phyloP scores from a whole-genome alignment of 2,329 filamentous ascomycete species.

The Elsinoe necatrix region DNA sequence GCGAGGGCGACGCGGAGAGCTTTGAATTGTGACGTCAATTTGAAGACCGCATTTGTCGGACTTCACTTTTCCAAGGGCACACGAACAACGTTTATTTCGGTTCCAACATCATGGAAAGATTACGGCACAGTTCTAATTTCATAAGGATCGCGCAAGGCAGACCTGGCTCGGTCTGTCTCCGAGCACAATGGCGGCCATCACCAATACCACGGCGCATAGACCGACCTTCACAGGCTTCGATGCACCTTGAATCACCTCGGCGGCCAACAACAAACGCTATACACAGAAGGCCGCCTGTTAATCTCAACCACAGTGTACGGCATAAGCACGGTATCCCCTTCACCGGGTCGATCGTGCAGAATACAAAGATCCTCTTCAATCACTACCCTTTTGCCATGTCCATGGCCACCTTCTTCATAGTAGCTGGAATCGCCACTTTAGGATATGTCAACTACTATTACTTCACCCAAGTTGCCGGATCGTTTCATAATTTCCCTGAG shows the following conservation, averaged over 20 bases:
- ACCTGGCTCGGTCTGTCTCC: background rate
- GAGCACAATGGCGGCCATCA: background rate
- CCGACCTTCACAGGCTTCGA: background rate
- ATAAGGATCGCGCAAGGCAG: background rate
- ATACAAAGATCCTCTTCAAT: constrained; percentile 29
- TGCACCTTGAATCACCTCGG: background rate
- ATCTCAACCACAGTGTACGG: background rate
- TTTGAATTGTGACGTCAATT: constrained; percentile 6
- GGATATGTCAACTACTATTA: constrained; percentile 42
- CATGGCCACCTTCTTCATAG: constrained; percentile 27
- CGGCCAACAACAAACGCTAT: background rate
- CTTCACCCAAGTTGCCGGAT: constrained; percentile 37
- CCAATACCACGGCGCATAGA: background rate
- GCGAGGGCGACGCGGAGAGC: background rate
- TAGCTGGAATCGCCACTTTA: constrained; percentile 32
- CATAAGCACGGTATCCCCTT: constrained; percentile 12
- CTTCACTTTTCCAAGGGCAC: background rate
- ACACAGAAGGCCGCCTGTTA: background rate
- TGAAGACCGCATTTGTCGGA: background rate
- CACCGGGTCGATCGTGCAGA: constrained; percentile 15
- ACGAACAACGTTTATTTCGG: background rate
- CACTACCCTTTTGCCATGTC: constrained; percentile 35
- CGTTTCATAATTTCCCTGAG: constrained; percentile 54
- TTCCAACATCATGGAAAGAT: background rate
- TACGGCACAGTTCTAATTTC: background rate